Evolutionary conservation across 495 filamentous ascomycete species (phyloP), one percentile per base, ranked within the genome.

Genomic region (Hypomontagnella monticulosa): DNA sequence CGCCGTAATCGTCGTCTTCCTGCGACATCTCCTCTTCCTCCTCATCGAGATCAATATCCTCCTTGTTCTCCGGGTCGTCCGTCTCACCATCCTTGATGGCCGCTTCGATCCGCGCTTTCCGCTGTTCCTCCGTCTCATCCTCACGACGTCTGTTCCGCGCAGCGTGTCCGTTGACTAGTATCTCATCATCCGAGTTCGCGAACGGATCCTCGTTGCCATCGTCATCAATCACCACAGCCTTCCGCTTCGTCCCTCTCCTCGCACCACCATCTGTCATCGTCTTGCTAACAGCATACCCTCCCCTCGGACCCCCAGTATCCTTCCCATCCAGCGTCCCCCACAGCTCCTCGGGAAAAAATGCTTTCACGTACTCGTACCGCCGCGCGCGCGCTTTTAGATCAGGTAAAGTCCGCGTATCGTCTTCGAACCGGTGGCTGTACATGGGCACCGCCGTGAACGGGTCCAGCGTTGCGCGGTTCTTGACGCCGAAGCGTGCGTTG

Each of bases 301-400:
- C 49, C 36, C 57, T 60, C 8, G 63, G 53, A 3, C 71, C 72
- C 27, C 66, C 66, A 5, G 54, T 49, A 27, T 82, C 77, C 0
- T 73, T 71, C 19, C 82, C 81, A 20, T 84, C 81, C 1, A 86
- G 71, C 11, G 81, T 81, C 9, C 70, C 70, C 74, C 81, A 82
- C 4, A 86, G 76, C 61, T 86, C 84, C 46, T 78, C 63, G 0
- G 84, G 84, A 61, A 83, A 85, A 50, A 85, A 76, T 11, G 80
- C 77, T 15, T 77, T 79, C 41, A 76, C 77, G 34, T 83, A 81
- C 1, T 75, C 71, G 42, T 72, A 27, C 23, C 6, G 2, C 70
- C 10, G 73, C 71, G 37, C 71, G 34, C 66, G 52, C 7, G 41
- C 74, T 4, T 55, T 54, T 4, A 84, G 74, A 44, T 83, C 76